Evolutionary conservation across 169 alveolate species (phyloP), one percentile per base, ranked within the genome.

Genomic region (Theileria parva): DNA sequence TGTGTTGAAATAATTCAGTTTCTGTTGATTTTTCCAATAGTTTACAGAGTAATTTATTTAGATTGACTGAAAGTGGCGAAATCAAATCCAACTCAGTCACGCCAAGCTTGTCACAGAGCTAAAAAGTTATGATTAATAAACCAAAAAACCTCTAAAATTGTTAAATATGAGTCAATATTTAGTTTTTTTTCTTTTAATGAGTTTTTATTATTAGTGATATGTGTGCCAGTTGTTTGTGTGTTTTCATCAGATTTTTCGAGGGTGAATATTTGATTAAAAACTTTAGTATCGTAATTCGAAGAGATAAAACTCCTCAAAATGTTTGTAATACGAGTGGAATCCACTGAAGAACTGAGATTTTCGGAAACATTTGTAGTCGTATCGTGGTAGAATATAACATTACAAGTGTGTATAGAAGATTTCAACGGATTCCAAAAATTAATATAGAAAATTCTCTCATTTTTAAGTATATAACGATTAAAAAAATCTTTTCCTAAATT

Each of bases 21-120:
- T 65, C 74, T 11, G 55, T 44, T 19, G 74, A 25, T 8, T 65
- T 39, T 27, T 21, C 28, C 17, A 44, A 50, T 27, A 48, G 25
- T 34, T 74, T 51, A 19, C 65, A 55, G 39, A 68, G 67, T 4
- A 74, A 57, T 19, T 59, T 66, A 6, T 80, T 76, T 13, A 80
- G 1, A 32, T 73, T 66, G n/a, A 68, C 87, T 44, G 81, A 80
- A 1, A 80, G 44, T 1, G 87, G 65, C 0, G 87, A 57, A 6
- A 80, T 23, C 25, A 80, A 65, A 37, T 80, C 87, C 30, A 80
- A 28, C 27, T 80, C 87, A 19, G 50, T 39, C 19, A 80, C 13
- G 28, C 64, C 51, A 21, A 71, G 66, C 34, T 30, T 32, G 21
- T 60, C 51, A 68, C 87, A 80, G 44, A 69, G 27, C 87, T 80